Percentiles rank a stretch among this genome's conserved stretches.
Conservation (phyloP, 1,139 yeast genomes). For the Geotrichum bryndzae region DNA sequence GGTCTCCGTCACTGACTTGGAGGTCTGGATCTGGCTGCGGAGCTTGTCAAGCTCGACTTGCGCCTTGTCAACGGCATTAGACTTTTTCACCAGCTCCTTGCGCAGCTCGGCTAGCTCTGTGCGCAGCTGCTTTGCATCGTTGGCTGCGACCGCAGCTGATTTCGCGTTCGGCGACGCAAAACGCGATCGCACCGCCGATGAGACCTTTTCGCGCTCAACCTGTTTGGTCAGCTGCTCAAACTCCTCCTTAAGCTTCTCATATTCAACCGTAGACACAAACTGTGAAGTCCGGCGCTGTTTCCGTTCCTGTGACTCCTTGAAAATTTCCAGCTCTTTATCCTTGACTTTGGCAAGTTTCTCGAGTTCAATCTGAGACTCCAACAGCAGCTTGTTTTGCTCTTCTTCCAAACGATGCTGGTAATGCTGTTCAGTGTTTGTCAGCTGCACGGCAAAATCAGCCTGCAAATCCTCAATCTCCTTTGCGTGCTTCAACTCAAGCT, state of each 20-base stretch:
- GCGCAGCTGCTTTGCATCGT: conserved; percentile 12
- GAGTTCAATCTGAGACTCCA: conserved; percentile 7
- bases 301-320: conserved; percentile 9
- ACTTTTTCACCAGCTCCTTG: conserved; percentile 19
- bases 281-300: conserved; percentile 6
- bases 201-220: conserved; percentile 2
- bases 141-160: background rate
- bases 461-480: conserved; percentile 4
- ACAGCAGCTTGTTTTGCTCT: conserved; percentile 6
- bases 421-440: conserved; percentile 7
- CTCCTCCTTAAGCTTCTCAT: conserved; percentile 7
- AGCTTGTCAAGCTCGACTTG: conserved; percentile 20
- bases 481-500: conserved; percentile 8
- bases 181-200: background rate
- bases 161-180: background rate
- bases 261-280: conserved; percentile 7
- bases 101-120: conserved; percentile 21
- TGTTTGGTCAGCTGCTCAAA: conserved; percentile 7
- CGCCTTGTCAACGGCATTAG: conserved; percentile 20
- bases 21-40: conserved; percentile 19
- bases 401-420: conserved; percentile 9
- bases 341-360: conserved; percentile 10
- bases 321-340: conserved; percentile 11
- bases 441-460: conserved; percentile 2
- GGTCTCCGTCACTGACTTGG: conserved; percentile 22